A percentile compares a stretch with the other conserved stretches of the same genome.
Conservation (phyloP, 345 rosid genomes). For the Arabidopsis thaliana region TAIR10.1 NC_003076.8:14403001-14403500, state of each 20-base stretch:
- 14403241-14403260: conserved; percentile 73
- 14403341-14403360: conserved; percentile 72
- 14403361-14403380: conserved; percentile 77
- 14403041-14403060: conserved; percentile 70
- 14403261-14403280: conserved; percentile 63
- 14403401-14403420: conserved; percentile 68
- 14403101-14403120: conserved; percentile 75
- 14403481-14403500: conserved; percentile 97
- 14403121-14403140: conserved; percentile 87
- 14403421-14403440: conserved; percentile 82
- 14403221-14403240: conserved; percentile 69
- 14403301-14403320: conserved; percentile 58
- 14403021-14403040: conserved; percentile 63
- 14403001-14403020: conserved; percentile 48
- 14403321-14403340: conserved; percentile 69
- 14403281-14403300: conserved; percentile 67
- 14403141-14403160: conserved; percentile 62
- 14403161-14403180: conserved; percentile 65
- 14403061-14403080: conserved; percentile 54
- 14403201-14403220: conserved; percentile 55
- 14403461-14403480: conserved; percentile 92
- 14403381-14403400: conserved; percentile 57
- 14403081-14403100: conserved; percentile 61
- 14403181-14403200: conserved; percentile 49
- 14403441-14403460: conserved; percentile 98